phyloP scores from a whole-genome alignment of 1,139 yeast species.

The Magnusiomyces fungicola region DNA sequence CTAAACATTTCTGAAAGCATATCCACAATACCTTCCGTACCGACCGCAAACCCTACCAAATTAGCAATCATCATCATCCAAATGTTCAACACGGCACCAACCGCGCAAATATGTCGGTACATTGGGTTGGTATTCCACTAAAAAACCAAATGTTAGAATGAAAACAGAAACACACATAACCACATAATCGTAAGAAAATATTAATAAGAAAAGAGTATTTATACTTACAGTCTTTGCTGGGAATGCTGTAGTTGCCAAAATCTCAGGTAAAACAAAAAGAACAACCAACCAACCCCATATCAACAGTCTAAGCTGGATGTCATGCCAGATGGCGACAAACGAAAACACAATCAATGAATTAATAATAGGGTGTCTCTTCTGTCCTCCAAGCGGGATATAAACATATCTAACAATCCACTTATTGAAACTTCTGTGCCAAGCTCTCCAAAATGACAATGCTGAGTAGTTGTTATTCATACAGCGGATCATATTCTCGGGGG shows the following conservation, averaged over 20 bases:
- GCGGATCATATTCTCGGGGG: constrained; percentile 96
- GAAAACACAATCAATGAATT: constrained; percentile 86
- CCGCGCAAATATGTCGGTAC: constrained; percentile 76
- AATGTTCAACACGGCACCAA: constrained; percentile 82
- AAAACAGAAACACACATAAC: too few relatives aligned
- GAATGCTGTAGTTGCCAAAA: constrained; percentile 46
- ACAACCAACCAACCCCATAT: constrained; percentile 97
- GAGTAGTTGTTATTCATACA: constrained; percentile 93
- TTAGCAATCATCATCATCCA: constrained; percentile 99
- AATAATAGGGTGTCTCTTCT: constrained; percentile 51
- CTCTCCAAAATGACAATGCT: constrained; percentile 93
- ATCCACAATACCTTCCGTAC: constrained; percentile 70
- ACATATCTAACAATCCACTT: constrained; percentile 77
- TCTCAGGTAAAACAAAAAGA: constrained; percentile 81
- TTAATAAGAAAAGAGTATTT: constrained; percentile 5
- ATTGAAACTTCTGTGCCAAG: constrained; percentile 95
- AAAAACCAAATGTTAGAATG: constrained; percentile 24
- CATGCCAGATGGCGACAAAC: constrained; percentile 98
- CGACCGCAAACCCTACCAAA: constrained; percentile 88
- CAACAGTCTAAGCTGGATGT: constrained; percentile 74
- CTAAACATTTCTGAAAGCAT: constrained; percentile 64
- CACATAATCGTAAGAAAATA: background rate
- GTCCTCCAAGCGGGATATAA: constrained; percentile 86
- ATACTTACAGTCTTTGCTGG: constrained; percentile 29
- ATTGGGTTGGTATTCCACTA: constrained; percentile 44